Conservation (phyloP, 768 basidiomycete genomes). For the Hygrophorus pudorinus region DNA sequence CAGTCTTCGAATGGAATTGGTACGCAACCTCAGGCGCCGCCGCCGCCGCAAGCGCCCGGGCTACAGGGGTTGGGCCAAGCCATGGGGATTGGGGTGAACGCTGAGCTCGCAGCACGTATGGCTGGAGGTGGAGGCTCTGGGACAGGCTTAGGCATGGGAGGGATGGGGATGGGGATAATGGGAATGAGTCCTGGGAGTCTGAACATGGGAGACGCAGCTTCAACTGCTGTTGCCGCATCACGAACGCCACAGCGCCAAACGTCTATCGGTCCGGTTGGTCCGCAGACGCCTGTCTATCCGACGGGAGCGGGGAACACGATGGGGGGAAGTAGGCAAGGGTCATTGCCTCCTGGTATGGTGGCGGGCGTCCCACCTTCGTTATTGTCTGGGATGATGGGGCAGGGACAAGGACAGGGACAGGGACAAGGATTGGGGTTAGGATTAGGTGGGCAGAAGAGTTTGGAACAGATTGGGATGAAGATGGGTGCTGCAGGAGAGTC, state of each 20-base stretch:
- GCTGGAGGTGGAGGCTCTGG: conserved; percentile 8
- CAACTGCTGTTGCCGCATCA: background rate
- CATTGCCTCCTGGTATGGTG: no score
- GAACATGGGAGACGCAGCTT: background rate
- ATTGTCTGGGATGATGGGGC: no score
- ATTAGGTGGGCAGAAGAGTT: no score
- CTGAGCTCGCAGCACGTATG: conserved; percentile 1
- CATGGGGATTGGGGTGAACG: conserved; percentile 8
- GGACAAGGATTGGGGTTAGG: no score
- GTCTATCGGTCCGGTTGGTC: background rate
- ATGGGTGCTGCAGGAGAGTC: background rate
- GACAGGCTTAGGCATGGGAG: conserved; percentile 7
- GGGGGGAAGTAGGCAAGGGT: no score
- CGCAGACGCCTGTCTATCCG: background rate
- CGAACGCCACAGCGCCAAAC: background rate
- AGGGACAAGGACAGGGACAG: no score
- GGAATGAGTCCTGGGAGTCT: background rate
- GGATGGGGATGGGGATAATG: conserved; percentile 14
- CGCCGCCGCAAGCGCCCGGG: conserved; percentile 2
- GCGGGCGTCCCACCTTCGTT: no score
- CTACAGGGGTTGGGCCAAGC: conserved; percentile 7
- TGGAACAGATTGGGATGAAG: no score
- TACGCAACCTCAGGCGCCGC: background rate
- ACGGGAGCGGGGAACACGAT: no score
- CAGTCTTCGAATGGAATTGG: background rate